These are phyloP conservation scores for Ampelocalamus luodianensis DNA, from an alignment of 176 grass and related monocot species.

Conservation along the genomic window DNA sequence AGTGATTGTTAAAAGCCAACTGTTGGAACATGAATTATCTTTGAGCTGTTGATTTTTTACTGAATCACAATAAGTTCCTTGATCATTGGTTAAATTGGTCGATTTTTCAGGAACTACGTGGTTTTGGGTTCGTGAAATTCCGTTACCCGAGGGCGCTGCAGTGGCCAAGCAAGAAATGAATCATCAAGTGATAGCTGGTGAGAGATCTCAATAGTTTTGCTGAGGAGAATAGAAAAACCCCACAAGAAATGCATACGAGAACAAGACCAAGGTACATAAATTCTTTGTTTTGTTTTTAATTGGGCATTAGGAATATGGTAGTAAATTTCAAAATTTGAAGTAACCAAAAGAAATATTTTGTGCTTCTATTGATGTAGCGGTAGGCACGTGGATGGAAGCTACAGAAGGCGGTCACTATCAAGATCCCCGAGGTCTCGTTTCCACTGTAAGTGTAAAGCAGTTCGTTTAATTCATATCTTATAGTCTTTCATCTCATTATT, in stretches of 20 bases:
- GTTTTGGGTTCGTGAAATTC: slow-evolving; percentile 82
- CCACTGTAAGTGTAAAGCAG: slow-evolving; percentile 46
- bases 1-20: slow-evolving; percentile 17
- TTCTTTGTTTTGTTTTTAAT: slow-evolving; percentile 15
- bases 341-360: slow-evolving; percentile 1
- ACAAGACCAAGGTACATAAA: slow-evolving; percentile 54
- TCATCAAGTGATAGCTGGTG: slow-evolving; percentile 63
- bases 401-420: slow-evolving; percentile 47
- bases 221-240: slow-evolving; percentile 82
- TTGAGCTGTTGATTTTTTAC: slow-evolving; percentile 3
- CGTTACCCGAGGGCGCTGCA: slow-evolving; percentile 65
- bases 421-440: slow-evolving; percentile 56
- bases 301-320: slow-evolving; percentile 6
- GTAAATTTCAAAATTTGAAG: slow-evolving; percentile 34
- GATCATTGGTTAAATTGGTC: slow-evolving; percentile 4
- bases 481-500: slow-evolving; percentile 20
- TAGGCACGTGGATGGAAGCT: slow-evolving; percentile 47
- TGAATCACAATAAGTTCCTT: slow-evolving; percentile 29
- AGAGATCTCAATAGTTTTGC: slow-evolving; percentile 79
- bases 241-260: slow-evolving; percentile 68
- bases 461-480: background rate
- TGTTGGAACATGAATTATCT: background rate
- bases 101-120: slow-evolving; percentile 65
- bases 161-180: slow-evolving; percentile 72
- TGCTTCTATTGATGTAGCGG: slow-evolving; percentile 46